Evolutionary conservation across 202 grass and related monocot genomes (phyloP).

Genomic region (Cymbopogon flexuosus): DNA sequence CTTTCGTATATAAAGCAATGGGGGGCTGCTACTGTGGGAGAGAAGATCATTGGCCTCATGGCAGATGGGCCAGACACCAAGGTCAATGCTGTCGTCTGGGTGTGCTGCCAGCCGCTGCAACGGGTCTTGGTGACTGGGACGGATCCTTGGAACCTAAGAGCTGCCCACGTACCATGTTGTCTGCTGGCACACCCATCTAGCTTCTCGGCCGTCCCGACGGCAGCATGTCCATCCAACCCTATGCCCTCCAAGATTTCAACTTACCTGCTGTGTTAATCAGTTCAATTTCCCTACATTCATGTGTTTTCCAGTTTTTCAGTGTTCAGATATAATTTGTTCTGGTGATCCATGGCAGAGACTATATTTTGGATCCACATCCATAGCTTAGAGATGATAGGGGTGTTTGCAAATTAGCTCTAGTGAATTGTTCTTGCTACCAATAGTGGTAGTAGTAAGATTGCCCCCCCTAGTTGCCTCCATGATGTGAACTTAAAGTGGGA

Average conservation of each 20-base stretch:
- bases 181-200: slow-evolving; percentile 71
- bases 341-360: background rate
- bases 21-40: slow-evolving; percentile 30
- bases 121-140: slow-evolving; percentile 84
- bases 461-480: background rate
- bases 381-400: background rate
- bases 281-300: background rate
- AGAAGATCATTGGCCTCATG: background rate
- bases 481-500: background rate
- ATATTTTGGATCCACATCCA: background rate
- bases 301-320: slow-evolving; percentile 10
- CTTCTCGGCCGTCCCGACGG: slow-evolving; percentile 76
- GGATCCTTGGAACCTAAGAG: slow-evolving; percentile 57
- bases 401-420: background rate
- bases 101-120: slow-evolving; percentile 52
- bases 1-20: slow-evolving; percentile 10
- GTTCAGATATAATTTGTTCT: slow-evolving; percentile 10
- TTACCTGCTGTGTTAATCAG: background rate
- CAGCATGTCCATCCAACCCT: slow-evolving; percentile 57
- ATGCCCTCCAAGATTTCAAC: background rate
- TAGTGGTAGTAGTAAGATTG: background rate
- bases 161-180: slow-evolving; percentile 43
- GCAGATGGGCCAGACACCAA: slow-evolving; percentile 34
- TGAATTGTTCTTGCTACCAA: background rate
- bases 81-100: slow-evolving; percentile 62